A percentile compares a stretch with the other conserved stretches of the same genome.
Evolutionary conservation across 495 filamentous ascomycete genomes (phyloP).

Genomic region (Lasiosphaeria miniovina): DNA sequence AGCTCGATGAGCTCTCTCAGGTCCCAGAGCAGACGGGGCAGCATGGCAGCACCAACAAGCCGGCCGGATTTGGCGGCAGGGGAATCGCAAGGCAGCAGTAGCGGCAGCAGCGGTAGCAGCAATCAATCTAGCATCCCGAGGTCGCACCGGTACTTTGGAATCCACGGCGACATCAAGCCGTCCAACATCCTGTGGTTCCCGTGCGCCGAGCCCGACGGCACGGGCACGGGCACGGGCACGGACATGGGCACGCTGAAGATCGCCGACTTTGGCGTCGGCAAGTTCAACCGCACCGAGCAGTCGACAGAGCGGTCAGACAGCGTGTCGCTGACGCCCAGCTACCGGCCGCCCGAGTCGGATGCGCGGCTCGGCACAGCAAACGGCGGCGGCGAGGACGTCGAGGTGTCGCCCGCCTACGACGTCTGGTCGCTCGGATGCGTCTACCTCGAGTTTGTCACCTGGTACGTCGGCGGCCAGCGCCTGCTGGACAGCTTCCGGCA

Average conservation of each 20-base stretch:
- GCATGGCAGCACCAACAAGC: too few relatives aligned
- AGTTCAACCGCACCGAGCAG: background rate
- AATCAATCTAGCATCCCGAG: background rate
- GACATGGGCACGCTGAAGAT: background rate
- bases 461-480: too few relatives aligned
- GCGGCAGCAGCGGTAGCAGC: background rate
- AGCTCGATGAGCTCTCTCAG: background rate
- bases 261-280: background rate
- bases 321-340: background rate
- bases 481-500: too few relatives aligned
- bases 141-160: background rate
- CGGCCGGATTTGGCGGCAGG: background rate
- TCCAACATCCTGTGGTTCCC: slow-evolving; percentile 3
- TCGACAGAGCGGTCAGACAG: background rate
- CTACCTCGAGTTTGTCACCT: too few relatives aligned
- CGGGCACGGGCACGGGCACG: background rate
- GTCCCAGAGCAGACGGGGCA: too few relatives aligned
- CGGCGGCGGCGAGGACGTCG: too few relatives aligned
- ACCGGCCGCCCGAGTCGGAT: background rate
- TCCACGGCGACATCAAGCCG: slow-evolving; percentile 3
- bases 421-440: too few relatives aligned
- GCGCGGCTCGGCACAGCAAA: too few relatives aligned
- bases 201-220: too few relatives aligned
- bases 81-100: background rate
- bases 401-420: too few relatives aligned